phyloP scores from a whole-genome alignment of 1,139 yeast species.

The Saccharomyces hybrid region DNA sequence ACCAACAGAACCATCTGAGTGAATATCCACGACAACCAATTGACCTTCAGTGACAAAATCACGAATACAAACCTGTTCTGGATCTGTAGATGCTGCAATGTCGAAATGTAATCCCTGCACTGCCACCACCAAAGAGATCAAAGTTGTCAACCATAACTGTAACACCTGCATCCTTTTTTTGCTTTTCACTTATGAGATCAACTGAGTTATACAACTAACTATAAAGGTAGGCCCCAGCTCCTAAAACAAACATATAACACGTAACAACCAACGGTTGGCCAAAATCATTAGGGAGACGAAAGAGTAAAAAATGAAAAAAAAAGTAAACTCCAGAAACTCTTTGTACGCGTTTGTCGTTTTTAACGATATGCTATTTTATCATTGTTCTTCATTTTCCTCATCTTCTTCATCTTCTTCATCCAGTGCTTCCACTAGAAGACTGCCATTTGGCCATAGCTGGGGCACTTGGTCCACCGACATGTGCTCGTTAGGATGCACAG shows the following conservation, averaged over 20 bases:
- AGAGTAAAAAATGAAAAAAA: background rate
- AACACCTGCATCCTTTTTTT: background rate
- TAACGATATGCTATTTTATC: background rate
- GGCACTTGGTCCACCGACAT: conserved; percentile 34
- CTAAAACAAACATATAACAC: background rate
- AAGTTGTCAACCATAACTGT: conserved; percentile 1
- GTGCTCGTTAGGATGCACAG: conserved; percentile 32
- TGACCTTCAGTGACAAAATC: conserved; percentile 82
- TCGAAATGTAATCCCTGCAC: conserved; percentile 29
- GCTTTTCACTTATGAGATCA: background rate
- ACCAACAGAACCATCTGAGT: conserved; percentile 62
- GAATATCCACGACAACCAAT: conserved; percentile 73
- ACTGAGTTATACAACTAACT: background rate
- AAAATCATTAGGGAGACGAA: background rate
- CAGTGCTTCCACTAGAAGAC: conserved; percentile 42
- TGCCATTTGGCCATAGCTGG: conserved; percentile 56
- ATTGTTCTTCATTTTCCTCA: conserved; percentile 20
- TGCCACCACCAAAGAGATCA: background rate
- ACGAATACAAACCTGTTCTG: conserved; percentile 65
- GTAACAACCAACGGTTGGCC: background rate
- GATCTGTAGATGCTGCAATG: conserved; percentile 33
- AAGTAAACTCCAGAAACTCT: background rate
- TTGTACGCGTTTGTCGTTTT: background rate
- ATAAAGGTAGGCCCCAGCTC: background rate
- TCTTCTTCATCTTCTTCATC: conserved; percentile 33